These are phyloP conservation scores for Zoysia japonica DNA, from an alignment of 176 grass and related monocot genomes.

Conservation along the genomic window DNA sequence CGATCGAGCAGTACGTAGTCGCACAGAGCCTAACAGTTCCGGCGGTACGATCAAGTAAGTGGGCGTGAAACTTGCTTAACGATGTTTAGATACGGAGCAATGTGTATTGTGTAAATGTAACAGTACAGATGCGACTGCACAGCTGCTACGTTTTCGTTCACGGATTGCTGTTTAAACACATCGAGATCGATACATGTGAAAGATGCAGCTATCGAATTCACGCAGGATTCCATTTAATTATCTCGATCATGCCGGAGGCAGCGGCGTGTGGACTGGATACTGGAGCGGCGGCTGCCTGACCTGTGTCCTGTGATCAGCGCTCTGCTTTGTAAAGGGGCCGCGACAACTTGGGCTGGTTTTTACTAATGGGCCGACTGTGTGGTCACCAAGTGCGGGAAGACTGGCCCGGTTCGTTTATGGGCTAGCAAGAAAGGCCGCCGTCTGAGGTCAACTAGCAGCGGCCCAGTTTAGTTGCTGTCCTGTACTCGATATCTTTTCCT, in stretches of 20 bases:
- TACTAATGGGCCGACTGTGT: background rate
- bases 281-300: background rate
- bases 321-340: background rate
- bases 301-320: background rate
- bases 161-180: background rate
- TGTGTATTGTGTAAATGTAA: too few relatives aligned
- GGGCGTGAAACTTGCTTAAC: background rate
- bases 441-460: background rate
- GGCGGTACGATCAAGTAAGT: background rate
- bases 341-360: background rate
- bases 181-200: constrained; percentile 1
- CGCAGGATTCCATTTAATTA: too few relatives aligned
- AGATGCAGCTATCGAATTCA: background rate
- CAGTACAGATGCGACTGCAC: background rate
- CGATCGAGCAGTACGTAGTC: background rate
- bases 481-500: too few relatives aligned
- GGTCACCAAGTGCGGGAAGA: too few relatives aligned
- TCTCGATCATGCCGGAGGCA: background rate
- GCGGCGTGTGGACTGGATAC: background rate
- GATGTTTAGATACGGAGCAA: constrained; percentile 7
- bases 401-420: too few relatives aligned
- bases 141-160: background rate
- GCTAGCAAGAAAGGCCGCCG: background rate
- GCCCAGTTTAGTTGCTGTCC: background rate
- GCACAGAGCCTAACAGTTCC: background rate